Evolutionary conservation across 768 basidiomycete genomes (phyloP), one percentile per base, ranked within the genome.

Genomic region (Phallus indusiatus): DNA sequence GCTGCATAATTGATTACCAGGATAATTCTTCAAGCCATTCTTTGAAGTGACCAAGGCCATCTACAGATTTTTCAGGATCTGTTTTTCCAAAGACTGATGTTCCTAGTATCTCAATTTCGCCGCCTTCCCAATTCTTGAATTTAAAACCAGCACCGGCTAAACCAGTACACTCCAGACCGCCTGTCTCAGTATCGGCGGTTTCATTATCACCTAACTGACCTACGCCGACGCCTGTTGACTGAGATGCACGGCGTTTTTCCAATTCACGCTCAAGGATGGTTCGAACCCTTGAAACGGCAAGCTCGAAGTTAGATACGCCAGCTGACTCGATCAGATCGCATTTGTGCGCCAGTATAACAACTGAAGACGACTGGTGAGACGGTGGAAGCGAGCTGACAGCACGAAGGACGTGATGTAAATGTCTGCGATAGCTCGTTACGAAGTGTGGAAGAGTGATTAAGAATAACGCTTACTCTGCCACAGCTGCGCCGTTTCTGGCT

Each of bases 71-170:
- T 42, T 59, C 57, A 6, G 57, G 17, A 36, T 59, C 50, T 16
- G 11, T 18, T 11, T n/a, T 52, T 9, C n/a, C 36, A 10, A 54
- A 66, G 8, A 79, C 75, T 59, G 78, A 86, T 0, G 82, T 84
- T 24, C 81, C 85, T 35, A 85, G 61, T 64, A 90, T 86, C 1
- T 74, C 67, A 18, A 90, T 73, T n/a, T 89, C 84, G 8, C 90
- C 90, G 1, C 88, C 90, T 64, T 91, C 90, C 90, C 90, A 93
- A 47, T 85, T 82, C 2, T 76, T 77, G 65, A 92, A 92, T 64
- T 75, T 83, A 75, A 93, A 93, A 0, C 77, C 78, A 7, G 48
- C 61, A 14, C 76, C 78, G 24, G 75, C 74, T 34, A 73, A 70
- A 21, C 79, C 80, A 56, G 71, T 77, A 66, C 86, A 88, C 53